Base-by-base conservation (phyloP, 2,329 filamentous ascomycete species). In the Massarina eburnea region DNA sequence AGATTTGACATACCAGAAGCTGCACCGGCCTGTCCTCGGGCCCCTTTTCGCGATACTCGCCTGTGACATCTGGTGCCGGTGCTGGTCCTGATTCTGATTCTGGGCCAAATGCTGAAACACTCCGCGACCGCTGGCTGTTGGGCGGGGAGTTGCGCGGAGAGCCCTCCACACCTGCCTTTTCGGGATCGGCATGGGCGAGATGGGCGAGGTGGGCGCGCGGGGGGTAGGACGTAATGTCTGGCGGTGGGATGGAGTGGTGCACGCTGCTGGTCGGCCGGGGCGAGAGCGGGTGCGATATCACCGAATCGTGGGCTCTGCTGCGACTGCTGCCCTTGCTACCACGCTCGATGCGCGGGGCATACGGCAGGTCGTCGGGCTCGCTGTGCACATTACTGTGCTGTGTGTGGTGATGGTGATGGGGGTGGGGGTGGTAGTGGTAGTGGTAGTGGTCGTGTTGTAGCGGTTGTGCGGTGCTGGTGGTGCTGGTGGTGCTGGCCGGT, bases 1-100 rank as follows among this genome's bases (percentile, higher is more conserved):
- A 26, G 7, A 14, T 8, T 18, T 19, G 27, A 52, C 65, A 38
- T 68, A 72, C 71, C 50, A 76, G 58, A 17, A 76, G 64, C 51
- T 71, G 69, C 49, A 74, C 59, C n/a, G 73, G 68, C 46, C 74
- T 75, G 38, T 71, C 62, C 49, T 76, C 71, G 19, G 75, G 68
- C 5, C 66, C 50, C 38, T 66, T 64, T 38, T 71, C 67, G 22
- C 64, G 63, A 26, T 68, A 70, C 24, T 71, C 64, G 49, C 59
- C 61, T 24, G 70, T 66, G 39, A 71, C 66, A 48, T 67, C 64
- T 8, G 65, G 47, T 7, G 57, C 53, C 9, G 52, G 54, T 45
- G 58, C 54, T 8, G n/a, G n/a, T n/a, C n/a, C n/a, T n/a, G n/a
- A n/a, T n/a, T n/a, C n/a, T 9, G 52, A 49, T 24, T 58, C 55